phyloP scores from a whole-genome alignment of 805 yeast genomes.

The Teunomyces tritomae region DNA sequence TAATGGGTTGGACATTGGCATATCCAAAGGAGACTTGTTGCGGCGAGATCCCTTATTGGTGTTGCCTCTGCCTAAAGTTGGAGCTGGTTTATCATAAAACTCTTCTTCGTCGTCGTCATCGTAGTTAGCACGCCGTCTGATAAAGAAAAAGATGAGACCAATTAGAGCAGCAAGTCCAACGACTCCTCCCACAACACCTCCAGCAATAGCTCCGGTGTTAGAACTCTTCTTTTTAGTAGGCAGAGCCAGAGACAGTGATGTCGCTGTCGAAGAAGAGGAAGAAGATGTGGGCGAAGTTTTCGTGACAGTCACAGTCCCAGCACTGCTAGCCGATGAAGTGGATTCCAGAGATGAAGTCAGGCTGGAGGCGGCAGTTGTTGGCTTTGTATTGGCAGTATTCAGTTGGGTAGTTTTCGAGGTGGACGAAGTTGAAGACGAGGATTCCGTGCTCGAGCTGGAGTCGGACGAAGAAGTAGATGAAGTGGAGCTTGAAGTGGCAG shows the following conservation, averaged over 20 bases:
- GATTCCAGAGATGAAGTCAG: background rate
- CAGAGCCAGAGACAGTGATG: slow-evolving; percentile 1
- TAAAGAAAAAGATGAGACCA: slow-evolving; percentile 26
- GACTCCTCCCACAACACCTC: slow-evolving; percentile 46
- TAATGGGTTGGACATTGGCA: slow-evolving; percentile 31
- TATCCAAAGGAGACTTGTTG: slow-evolving; percentile 32
- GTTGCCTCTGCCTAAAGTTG: slow-evolving; percentile 42
- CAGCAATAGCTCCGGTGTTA: slow-evolving; percentile 41
- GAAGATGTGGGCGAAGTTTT: slow-evolving; percentile 5
- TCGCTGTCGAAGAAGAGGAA: background rate
- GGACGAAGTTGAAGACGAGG: background rate
- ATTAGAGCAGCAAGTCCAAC: slow-evolving; percentile 28
- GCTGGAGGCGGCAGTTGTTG: background rate
- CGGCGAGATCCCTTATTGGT: slow-evolving; percentile 22
- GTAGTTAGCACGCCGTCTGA: slow-evolving; percentile 46
- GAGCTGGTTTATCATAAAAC: slow-evolving; percentile 21
- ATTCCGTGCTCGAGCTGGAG: background rate
- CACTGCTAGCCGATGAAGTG: background rate
- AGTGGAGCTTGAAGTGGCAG: slow-evolving; percentile 2
- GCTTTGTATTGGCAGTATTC: background rate
- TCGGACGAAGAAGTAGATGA: background rate
- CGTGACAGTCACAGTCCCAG: slow-evolving; percentile 1
- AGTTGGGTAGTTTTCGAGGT: background rate
- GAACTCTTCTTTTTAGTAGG: slow-evolving; percentile 18
- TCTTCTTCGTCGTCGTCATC: slow-evolving; percentile 45